phyloP scores from a whole-genome alignment of 805 yeast species.

The Starmerella ratchasimensis region DNA sequence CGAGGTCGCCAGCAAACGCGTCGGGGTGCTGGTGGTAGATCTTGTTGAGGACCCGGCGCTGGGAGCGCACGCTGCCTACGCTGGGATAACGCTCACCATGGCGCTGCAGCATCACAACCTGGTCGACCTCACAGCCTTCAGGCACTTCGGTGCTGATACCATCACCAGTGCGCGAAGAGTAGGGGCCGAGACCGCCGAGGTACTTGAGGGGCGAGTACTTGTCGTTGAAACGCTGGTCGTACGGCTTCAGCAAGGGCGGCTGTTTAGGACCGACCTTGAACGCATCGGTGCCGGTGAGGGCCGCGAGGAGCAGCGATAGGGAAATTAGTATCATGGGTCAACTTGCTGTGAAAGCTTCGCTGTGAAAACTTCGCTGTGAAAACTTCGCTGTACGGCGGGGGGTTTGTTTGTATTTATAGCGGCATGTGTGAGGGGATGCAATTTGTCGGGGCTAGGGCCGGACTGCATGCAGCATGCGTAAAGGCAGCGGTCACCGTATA shows the following conservation, averaged over 20 bases:
- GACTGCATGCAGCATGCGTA: too few species aligned
- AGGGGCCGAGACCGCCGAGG: slow-evolving; percentile 40
- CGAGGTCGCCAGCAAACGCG: slow-evolving; percentile 14
- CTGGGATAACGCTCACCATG: slow-evolving; percentile 43
- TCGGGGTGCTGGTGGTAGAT: slow-evolving; percentile 5
- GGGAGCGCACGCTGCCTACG: slow-evolving; percentile 1
- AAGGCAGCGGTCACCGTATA: too few species aligned
- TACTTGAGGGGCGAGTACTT: slow-evolving; percentile 35
- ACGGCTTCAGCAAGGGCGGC: slow-evolving; percentile 8
- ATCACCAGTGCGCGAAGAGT: slow-evolving; percentile 33
- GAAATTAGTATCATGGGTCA: neutral
- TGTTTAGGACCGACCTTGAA: neutral
- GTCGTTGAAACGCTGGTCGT: slow-evolving; percentile 24
- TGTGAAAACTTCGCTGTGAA: too few species aligned
- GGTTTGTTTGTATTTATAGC: too few species aligned
- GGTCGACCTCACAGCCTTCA: slow-evolving; percentile 34
- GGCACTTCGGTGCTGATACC: slow-evolving; percentile 40
- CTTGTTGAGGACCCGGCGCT: slow-evolving; percentile 20
- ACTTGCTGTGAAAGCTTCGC: neutral
- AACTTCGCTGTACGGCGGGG: too few species aligned
- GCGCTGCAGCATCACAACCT: slow-evolving; percentile 37
- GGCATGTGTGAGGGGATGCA: too few species aligned
- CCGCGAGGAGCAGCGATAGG: neutral
- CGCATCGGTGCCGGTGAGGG: slow-evolving; percentile 5
- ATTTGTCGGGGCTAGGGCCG: too few species aligned